Evolutionary conservation across 768 basidiomycete species (phyloP), one percentile per base, ranked within the genome.

Genomic region (Lyophyllum atratum): DNA sequence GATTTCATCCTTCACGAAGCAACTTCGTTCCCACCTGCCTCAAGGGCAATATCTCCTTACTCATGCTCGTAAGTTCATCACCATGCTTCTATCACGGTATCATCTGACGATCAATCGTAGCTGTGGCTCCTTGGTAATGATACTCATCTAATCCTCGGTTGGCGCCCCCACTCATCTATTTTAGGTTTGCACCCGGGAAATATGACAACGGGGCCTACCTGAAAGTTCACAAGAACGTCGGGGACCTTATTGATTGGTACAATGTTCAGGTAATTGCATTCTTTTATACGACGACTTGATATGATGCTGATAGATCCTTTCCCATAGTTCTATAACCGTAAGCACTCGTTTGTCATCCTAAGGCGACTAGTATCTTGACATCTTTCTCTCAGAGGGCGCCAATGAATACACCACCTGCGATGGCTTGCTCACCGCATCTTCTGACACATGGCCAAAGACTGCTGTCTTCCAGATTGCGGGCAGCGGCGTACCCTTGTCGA

Each of bases 171-270:
- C 2, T 24, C 39, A 40, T 15, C 15, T 15, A 19, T 19, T 19
- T 40, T 10, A 40, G 39, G 39, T 40, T 40, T n/a, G n/a, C 39
- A 40, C 39, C 39, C 39, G 7, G 10, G 11, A 40, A 19, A 19
- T 40, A 5, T 7, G 39, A n/a, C 39, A n/a, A 17, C 7, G 37
- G 19, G 33, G 39, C 17, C 39, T 40, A 40, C 39, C 19, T 40
- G 39, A 40, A 80, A 29, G 74, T 88, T 24, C 75, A 86, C 66
- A 44, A 73, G 47, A 62, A 70, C 7, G 83, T 84, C 17, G 85
- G 85, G 4, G 69, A 64, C 59, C 68, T 80, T 28, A 88, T 88
- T 64, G 86, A 88, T 68, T 88, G 84, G 80, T 85, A 81, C 64
- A 80, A 82, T 56, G 60, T 78, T 44, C 76, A 84, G 75, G 81